These are phyloP conservation scores for Clohesyomyces aquaticus DNA, from an alignment of 495 filamentous ascomycete species.

Conservation along the genomic window DNA sequence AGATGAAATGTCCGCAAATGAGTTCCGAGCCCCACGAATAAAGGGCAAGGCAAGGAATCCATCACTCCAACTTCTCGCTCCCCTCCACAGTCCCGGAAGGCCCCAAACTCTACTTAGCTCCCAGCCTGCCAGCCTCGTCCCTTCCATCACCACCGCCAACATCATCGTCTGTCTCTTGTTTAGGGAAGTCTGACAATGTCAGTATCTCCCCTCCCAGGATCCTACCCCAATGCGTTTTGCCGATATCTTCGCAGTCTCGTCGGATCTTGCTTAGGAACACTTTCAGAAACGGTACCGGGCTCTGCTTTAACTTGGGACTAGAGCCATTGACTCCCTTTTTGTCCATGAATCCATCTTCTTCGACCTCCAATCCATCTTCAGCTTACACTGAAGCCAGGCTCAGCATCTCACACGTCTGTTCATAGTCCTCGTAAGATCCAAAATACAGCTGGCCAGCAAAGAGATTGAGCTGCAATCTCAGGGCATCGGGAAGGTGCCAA, in stretches of 20 bases:
- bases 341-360: slow-evolving; percentile 53
- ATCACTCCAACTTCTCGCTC: too few relatives aligned
- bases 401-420: slow-evolving; percentile 57
- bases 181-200: slow-evolving; percentile 45
- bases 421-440: slow-evolving; percentile 57
- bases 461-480: slow-evolving; percentile 54
- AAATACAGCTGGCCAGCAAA: slow-evolving; percentile 73
- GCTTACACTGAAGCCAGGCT: slow-evolving; percentile 48
- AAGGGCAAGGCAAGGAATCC: too few relatives aligned
- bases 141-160: too few relatives aligned
- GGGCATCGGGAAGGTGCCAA: neutral
- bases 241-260: slow-evolving; percentile 55
- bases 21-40: too few relatives aligned
- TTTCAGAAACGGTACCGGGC: slow-evolving; percentile 59
- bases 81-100: too few relatives aligned
- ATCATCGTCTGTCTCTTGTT: too few relatives aligned
- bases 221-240: slow-evolving; percentile 60
- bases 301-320: slow-evolving; percentile 45
- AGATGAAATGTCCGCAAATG: too few relatives aligned
- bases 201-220: slow-evolving; percentile 55
- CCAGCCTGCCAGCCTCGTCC: too few relatives aligned
- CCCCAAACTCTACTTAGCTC: too few relatives aligned
- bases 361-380: slow-evolving; percentile 41
- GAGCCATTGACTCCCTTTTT: slow-evolving; percentile 29
- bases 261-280: slow-evolving; percentile 56